Evolutionary conservation across 2,329 filamentous ascomycete species (phyloP).

Genomic region (Aspergillus thermomutatus): DNA sequence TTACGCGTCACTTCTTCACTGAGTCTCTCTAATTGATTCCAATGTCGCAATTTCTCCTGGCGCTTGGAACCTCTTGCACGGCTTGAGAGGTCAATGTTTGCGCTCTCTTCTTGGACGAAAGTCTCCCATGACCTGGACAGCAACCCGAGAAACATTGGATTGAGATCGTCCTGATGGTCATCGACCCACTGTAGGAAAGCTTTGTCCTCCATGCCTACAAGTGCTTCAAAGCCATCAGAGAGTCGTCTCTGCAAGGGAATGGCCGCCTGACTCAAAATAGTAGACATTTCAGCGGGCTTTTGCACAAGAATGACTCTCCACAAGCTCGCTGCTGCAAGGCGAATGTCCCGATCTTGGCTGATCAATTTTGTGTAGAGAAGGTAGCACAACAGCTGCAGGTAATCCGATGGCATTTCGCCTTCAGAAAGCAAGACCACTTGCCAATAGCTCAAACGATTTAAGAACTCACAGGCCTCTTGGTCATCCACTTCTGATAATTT

Average conservation of each 20-base stretch:
- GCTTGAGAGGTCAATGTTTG: conserved; percentile 71
- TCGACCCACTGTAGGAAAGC: conserved; percentile 87
- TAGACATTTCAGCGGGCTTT: conserved; percentile 77
- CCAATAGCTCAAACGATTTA: conserved; percentile 91
- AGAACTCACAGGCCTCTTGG: conserved; percentile 64
- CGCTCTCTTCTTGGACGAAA: conserved; percentile 80
- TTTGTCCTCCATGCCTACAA: conserved; percentile 85
- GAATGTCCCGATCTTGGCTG: conserved; percentile 63
- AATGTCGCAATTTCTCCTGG: conserved; percentile 76
- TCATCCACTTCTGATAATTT: conserved; percentile 80
- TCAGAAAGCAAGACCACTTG: conserved; percentile 83
- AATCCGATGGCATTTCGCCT: conserved; percentile 74
- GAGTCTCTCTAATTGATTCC: conserved; percentile 67
- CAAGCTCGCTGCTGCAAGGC: conserved; percentile 74
- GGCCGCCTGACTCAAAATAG: conserved; percentile 69
- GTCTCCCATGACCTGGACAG: conserved; percentile 83
- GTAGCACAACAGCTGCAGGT: conserved; percentile 84
- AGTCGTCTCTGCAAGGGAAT: conserved; percentile 68
- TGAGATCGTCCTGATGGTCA: conserved; percentile 71
- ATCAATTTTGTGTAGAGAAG: conserved; percentile 87
- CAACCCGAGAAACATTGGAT: conserved; percentile 75
- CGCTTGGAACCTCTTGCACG: conserved; percentile 68
- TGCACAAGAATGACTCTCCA: conserved; percentile 93
- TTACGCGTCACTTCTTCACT: conserved; percentile 70
- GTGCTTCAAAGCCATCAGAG: conserved; percentile 72